Evolutionary conservation across 1,284 basidiomycete genomes (phyloP).

Genomic region (Boletus semigastroideus): DNA sequence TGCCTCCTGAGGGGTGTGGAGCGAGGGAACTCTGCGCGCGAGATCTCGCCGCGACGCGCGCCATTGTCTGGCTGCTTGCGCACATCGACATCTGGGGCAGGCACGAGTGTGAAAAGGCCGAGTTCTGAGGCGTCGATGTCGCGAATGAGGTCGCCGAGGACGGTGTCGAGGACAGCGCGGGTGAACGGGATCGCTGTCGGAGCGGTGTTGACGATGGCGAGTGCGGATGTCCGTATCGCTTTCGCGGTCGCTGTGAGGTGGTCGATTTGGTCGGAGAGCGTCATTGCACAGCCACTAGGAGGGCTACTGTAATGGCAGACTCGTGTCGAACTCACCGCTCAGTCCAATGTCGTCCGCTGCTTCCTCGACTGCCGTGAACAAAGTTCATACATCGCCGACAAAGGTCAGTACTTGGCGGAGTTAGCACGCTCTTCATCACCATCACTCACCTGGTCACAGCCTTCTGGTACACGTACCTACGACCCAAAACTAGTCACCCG

Average conservation of each 20-base stretch:
- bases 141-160: conserved; percentile 71
- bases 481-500: conserved; percentile 70
- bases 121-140: conserved; percentile 74
- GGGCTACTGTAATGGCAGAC: conserved; percentile 5
- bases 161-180: conserved; percentile 56
- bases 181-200: conserved; percentile 48
- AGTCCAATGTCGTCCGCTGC: conserved; percentile 25
- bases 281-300: conserved; percentile 24
- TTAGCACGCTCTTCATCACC: conserved; percentile 7
- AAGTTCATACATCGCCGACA: conserved; percentile 59
- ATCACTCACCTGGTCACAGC: conserved; percentile 40
- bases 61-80: conserved; percentile 34
- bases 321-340: too few relatives aligned
- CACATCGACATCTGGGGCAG: conserved; percentile 32
- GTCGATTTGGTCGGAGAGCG: conserved; percentile 44
- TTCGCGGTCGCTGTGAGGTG: conserved; percentile 38
- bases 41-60: conserved; percentile 43
- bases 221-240: conserved; percentile 36
- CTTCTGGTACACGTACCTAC: conserved; percentile 52
- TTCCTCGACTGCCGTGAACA: conserved; percentile 26
- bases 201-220: conserved; percentile 16
- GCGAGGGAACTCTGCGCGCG: conserved; percentile 62
- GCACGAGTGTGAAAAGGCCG: conserved; percentile 64
- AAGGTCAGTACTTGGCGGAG: conserved; percentile 49
- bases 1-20: conserved; percentile 66